Evolutionary conservation across 2,329 filamentous ascomycete genomes (phyloP), one percentile per base, ranked within the genome.

Genomic region (Zasmidium angulare): DNA sequence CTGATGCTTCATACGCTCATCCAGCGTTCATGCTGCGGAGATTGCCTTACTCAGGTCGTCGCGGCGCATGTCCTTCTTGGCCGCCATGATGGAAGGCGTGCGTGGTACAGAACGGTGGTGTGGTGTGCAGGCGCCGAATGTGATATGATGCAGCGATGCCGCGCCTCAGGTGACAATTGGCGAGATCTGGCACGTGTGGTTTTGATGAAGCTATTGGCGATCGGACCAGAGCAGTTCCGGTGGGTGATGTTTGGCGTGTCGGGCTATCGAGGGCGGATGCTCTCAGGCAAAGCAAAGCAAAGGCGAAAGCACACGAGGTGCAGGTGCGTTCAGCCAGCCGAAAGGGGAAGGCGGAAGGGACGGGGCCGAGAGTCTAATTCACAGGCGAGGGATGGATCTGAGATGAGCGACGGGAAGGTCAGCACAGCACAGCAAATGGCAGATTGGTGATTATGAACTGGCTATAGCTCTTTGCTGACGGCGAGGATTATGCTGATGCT

Each of bases 1-100:
- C 31, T 52, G 26, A 29, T 29, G 26, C 26, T 11, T 29, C 26
- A 29, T 29, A 29, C 29, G 36, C 6, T 43, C 36, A 43, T 19
- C 3, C 26, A 29, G 11, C 36, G 14, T 17, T 43, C 36, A 43
- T 10, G n/a, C 3, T 43, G 36, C 36, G 26, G 26, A 29, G 7
- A 12, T 11, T 36, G 36, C 74, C 84, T 67, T 82, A 91, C 89
- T 84, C 66, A 93, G 82, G 74, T 93, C 89, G 61, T 81, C 77
- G 71, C 89, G 82, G 63, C 89, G 85, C 87, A 91, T 89, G 73
- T 92, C 89, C 76, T 90, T 90, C 75, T 85, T 88, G 56, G 84
- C 80, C 53, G 87, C 79, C 87, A 91, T 90, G 52, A 65, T 76
- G 67, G 58, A 54, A 46, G 4, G 26, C 6, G 46, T 40, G 31